Base-by-base conservation (phyloP, 176 grass and related monocot genomes). In the Ampelocalamus luodianensis region DNA sequence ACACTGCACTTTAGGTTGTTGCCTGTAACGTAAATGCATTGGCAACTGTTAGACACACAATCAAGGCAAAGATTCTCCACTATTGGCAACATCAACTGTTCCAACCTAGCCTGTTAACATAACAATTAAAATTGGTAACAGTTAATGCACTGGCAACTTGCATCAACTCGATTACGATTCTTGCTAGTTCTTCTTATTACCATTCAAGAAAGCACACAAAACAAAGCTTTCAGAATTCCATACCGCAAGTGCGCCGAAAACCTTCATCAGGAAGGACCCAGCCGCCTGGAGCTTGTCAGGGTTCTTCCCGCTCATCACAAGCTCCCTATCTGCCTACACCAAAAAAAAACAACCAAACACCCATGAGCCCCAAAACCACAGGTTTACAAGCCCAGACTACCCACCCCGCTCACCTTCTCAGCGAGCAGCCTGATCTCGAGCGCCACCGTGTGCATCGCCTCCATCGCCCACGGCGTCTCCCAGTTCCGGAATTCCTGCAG, bases 401-500 rank as follows among this genome's bases (percentile, higher is more conserved):
- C n/a, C 6, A 43, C 59, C 59, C 18, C 2, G 22, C 82, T 86
- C 67, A 99, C 93, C 91, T 94, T 94, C 80, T 99, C 96, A 10
- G 96, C 91, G 6, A 99, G 90, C 48, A 99, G 79, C 82, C 96
- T 90, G 65, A 99, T 99, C 86, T 99, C 93, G 12, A 99, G 93
- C 14, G 91, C 91, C 81, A 99, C 82, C 5, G 76, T 87, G 48
- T 94, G 86, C 88, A 96, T 87, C 23, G 93, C 88, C 78, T 96
- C 93, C 96, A 99, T 90, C 20, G 91, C 96, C 96, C 96, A 99
- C 7, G 91, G 78, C 8, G 88, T 91, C 65, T 99, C 96, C 96
- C 96, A 99, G 86, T 96, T 99, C 72, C 96, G 71, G 78, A 99
- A 99, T 82, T 99, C 96, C 88, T 92, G 93, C 65, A 99, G 81